A percentile compares a stretch with the other conserved stretches of the same genome.
Evolutionary conservation across 192 early-diverging fungal species (phyloP).

Genomic region (Coemansia erecta): DNA sequence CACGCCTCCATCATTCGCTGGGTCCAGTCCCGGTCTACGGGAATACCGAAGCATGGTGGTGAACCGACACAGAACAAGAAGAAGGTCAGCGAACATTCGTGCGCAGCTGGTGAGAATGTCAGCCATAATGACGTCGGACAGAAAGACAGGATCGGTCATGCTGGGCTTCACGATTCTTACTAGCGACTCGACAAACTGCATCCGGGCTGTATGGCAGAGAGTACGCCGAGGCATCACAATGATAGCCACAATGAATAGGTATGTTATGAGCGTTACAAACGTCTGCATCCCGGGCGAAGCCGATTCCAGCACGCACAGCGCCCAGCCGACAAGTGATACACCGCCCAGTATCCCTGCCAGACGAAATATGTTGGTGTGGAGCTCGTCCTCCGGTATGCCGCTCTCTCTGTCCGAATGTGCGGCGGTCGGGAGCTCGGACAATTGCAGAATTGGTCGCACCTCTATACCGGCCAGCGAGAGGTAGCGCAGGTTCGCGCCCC

Average conservation of each 20-base stretch:
- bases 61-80: conserved; percentile 59
- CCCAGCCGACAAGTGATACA: conserved; percentile 25
- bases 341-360: conserved; percentile 13
- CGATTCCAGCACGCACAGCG: conserved; percentile 15
- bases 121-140: conserved; percentile 84
- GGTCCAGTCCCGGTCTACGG: neutral
- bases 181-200: conserved; percentile 35
- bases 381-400: conserved; percentile 8
- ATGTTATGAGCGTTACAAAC: conserved; percentile 31
- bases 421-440: conserved; percentile 15
- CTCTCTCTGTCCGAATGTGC: conserved; percentile 1
- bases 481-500: conserved; percentile 40
- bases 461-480: conserved; percentile 34
- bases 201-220: conserved; percentile 34
- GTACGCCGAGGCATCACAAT: conserved; percentile 33
- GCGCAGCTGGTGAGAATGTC: conserved; percentile 96
- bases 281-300: conserved; percentile 15
- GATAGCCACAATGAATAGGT: conserved; percentile 14
- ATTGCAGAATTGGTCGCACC: conserved; percentile 35
- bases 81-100: conserved; percentile 80
- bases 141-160: conserved; percentile 53
- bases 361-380: conserved; percentile 22
- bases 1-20: conserved; percentile 4
- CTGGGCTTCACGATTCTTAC: conserved; percentile 43
- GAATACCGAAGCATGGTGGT: conserved; percentile 34